Base-by-base conservation (phyloP, 2,329 filamentous ascomycete genomes). In the Byssoonygena ceratinophila region DNA sequence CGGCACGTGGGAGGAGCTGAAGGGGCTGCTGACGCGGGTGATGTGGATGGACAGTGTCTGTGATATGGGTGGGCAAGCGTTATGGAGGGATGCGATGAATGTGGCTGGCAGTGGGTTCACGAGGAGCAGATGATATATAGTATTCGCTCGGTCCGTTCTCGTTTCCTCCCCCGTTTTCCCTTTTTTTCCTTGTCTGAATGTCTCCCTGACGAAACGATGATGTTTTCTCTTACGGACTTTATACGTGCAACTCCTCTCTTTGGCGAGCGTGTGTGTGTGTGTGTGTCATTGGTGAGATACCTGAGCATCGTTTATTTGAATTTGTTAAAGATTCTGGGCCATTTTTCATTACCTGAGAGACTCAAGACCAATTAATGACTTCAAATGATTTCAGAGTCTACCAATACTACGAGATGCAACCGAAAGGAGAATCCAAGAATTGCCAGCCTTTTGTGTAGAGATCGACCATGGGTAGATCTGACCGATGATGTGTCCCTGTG, bases 31-130 rank as follows among this genome's bases (percentile, higher is more conserved):
- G 8, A 51, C 51, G 3, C 50, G 58, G n/a, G 59, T 70, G 48
- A 58, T 66, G 11, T 70, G 68, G 68, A 65, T 64, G 37, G 65
- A 67, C 9, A 44, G 54, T 12, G 66, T 68, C 16, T 69, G 67
- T 29, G 66, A 68, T 20, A 52, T 56, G 11, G 60, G 64, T 1
- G 67, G 60, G 5, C 50, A 59, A 34, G 51, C 52, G 1, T 51
- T 69, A 3, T 69, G 66, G 64, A 23, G 46, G 8, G 64, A 68
- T 39, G 37, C 44, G 12, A 29, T 32, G 43, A 4, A 4, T 7
- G 23, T n/a, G n/a, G 25, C n/a, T 14, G 27, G 43, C 2, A n/a
- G 9, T 45, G 43, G 43, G 22, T 20, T 22, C 5, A 20, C 5
- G n/a, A 16, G 32, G 14, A 12, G 11, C n/a, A 20, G 18, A 23